phyloP scores from a whole-genome alignment of 805 yeast genomes.

The Teunomyces gatunensis region DNA sequence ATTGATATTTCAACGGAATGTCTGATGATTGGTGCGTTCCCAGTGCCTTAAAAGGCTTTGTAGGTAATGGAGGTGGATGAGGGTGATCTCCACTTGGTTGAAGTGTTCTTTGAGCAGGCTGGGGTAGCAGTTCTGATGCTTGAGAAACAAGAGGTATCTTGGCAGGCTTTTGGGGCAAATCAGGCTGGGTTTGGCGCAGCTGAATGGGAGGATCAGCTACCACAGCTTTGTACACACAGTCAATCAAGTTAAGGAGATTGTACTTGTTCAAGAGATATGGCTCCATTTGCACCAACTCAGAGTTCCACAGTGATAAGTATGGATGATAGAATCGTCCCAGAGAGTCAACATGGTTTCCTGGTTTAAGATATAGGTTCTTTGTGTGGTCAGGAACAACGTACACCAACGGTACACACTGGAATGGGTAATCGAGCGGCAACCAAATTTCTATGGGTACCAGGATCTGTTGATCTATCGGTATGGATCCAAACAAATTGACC shows the following conservation, averaged over 20 bases:
- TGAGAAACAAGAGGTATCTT: slow-evolving; percentile 6
- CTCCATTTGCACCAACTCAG: slow-evolving; percentile 2
- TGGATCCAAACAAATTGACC: slow-evolving; percentile 60
- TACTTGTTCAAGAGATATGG: slow-evolving; percentile 13
- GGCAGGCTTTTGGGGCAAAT: slow-evolving; percentile 23
- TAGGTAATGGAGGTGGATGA: slow-evolving; percentile 26
- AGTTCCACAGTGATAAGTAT: slow-evolving; percentile 56
- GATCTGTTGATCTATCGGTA: slow-evolving; percentile 31
- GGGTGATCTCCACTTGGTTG: not conserved
- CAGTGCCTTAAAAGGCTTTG: slow-evolving; percentile 12
- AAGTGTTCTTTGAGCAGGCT: not conserved
- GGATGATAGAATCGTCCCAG: slow-evolving; percentile 76
- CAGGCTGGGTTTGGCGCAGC: slow-evolving; percentile 12
- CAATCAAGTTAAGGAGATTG: slow-evolving; percentile 15
- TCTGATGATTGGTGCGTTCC: not conserved
- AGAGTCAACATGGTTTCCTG: slow-evolving; percentile 65
- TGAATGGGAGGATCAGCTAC: slow-evolving; percentile 5
- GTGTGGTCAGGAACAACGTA: slow-evolving; percentile 56
- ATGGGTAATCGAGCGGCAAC: slow-evolving; percentile 74
- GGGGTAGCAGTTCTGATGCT: not conserved
- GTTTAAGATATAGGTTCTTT: slow-evolving; percentile 42
- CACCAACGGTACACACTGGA: slow-evolving; percentile 55
- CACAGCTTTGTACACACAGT: slow-evolving; percentile 12
- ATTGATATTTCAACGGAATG: slow-evolving; percentile 28
- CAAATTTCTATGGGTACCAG: slow-evolving; percentile 62